Evolutionary conservation across 1,284 basidiomycete genomes (phyloP).

Genomic region (Fistulinella cinereoalba): DNA sequence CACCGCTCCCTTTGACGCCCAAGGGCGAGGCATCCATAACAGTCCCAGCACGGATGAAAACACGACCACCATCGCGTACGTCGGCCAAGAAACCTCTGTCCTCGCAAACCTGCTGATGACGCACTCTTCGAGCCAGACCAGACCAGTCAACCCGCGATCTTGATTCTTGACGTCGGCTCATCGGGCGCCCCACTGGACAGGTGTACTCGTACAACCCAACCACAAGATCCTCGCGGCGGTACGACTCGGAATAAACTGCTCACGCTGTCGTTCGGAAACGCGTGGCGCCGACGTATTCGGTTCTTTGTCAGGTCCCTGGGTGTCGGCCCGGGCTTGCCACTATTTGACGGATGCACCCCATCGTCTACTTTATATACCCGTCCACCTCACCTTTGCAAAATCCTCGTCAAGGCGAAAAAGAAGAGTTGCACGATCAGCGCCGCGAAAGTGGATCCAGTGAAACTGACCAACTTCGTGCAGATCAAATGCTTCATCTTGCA

Average conservation of each 20-base stretch:
- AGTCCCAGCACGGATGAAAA: conserved; percentile 1
- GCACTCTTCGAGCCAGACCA: conserved; percentile 45
- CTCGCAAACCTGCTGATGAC: conserved; percentile 88
- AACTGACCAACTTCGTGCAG: conserved; percentile 95
- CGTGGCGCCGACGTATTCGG: conserved; percentile 93
- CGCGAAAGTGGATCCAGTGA: conserved; percentile 93
- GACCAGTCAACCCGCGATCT: background rate
- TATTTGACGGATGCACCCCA: conserved; percentile 35
- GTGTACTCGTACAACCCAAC: conserved; percentile 77
- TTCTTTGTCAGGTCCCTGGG: conserved; percentile 93
- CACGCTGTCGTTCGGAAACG: conserved; percentile 83
- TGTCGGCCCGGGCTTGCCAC: conserved; percentile 37
- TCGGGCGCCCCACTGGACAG: conserved; percentile 34
- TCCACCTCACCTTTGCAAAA: conserved; percentile 72
- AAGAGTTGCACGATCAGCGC: conserved; percentile 96
- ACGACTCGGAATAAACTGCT: conserved; percentile 79
- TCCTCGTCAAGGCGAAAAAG: conserved; percentile 66
- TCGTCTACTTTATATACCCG: conserved; percentile 79
- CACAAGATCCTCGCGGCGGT: conserved; percentile 44
- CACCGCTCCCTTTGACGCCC: background rate
- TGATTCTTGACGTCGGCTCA: background rate
- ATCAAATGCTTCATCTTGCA: conserved; percentile 96
- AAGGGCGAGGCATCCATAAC: background rate
- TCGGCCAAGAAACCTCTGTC: conserved; percentile 81
- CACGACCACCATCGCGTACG: conserved; percentile 62